These are phyloP conservation scores for Singerocomus rubriflavus DNA, from an alignment of 1,284 basidiomycete species.

Conservation along the genomic window DNA sequence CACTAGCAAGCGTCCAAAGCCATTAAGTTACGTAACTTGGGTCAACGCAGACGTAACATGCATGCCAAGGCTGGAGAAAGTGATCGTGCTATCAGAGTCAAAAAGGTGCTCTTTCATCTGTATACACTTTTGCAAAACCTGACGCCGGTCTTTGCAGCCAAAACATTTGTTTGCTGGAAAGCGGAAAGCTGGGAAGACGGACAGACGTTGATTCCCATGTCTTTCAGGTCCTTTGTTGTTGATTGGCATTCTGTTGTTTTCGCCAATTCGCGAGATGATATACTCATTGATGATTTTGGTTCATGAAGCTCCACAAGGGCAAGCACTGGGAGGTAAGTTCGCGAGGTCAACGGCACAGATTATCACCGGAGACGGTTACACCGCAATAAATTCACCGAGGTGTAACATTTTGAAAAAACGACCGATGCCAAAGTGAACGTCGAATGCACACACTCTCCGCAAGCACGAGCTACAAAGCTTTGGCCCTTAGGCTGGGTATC, in stretches of 20 bases:
- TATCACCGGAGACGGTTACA: neutral
- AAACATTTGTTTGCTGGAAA: slow-evolving; percentile 89
- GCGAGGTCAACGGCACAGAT: no score
- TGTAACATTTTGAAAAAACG: neutral
- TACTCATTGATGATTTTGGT: neutral
- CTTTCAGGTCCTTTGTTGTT: slow-evolving; percentile 1
- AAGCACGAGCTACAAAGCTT: neutral
- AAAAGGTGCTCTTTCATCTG: slow-evolving; percentile 59
- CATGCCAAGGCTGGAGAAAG: slow-evolving; percentile 87
- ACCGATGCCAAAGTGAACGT: neutral
- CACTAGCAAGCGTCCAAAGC: slow-evolving; percentile 76
- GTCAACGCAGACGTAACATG: slow-evolving; percentile 82
- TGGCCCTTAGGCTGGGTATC: neutral
- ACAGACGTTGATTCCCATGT: slow-evolving; percentile 54
- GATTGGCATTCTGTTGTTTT: slow-evolving; percentile 3
- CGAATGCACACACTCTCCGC: neutral
- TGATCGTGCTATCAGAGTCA: slow-evolving; percentile 76
- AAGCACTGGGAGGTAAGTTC: no score
- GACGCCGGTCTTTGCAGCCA: slow-evolving; percentile 46
- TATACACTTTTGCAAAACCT: slow-evolving; percentile 17
- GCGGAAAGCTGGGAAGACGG: slow-evolving; percentile 84
- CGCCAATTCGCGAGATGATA: slow-evolving; percentile 6
- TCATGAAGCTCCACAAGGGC: neutral
- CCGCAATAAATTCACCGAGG: neutral
- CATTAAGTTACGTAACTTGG: slow-evolving; percentile 76